Percentiles rank a stretch among this genome's conserved stretches.
Evolutionary conservation across 2,329 filamentous ascomycete species (phyloP).

Genomic region (Diaporthe amygdali): DNA sequence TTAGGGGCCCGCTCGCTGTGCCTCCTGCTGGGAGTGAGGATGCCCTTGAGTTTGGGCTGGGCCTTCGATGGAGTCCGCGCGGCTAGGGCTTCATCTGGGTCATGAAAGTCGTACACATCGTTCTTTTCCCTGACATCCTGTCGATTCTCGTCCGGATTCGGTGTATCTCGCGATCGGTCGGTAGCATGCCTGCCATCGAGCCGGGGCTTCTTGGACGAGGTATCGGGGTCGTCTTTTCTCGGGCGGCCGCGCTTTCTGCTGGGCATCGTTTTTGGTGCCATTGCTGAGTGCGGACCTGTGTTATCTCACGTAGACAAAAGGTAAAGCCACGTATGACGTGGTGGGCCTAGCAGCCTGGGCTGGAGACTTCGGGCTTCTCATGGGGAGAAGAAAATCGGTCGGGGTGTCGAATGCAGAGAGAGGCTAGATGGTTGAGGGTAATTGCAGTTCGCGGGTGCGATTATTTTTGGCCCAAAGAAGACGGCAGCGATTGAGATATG

Average conservation of each 20-base stretch:
- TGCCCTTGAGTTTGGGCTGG: conserved; percentile 52
- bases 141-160: conserved; percentile 31
- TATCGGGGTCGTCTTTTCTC: conserved; percentile 18
- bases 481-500: neutral
- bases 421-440: neutral
- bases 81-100: conserved; percentile 24
- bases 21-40: conserved; percentile 60
- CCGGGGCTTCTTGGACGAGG: conserved; percentile 27
- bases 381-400: neutral
- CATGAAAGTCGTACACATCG: conserved; percentile 28
- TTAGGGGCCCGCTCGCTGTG: conserved; percentile 48
- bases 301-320: neutral
- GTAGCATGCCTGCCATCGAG: conserved; percentile 4
- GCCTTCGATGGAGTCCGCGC: conserved; percentile 10
- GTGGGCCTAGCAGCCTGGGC: neutral
- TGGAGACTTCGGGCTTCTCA: neutral
- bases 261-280: conserved; percentile 9
- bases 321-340: neutral
- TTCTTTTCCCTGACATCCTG: neutral
- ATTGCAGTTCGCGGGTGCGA: neutral
- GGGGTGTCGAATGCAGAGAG: neutral
- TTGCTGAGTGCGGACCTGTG: neutral
- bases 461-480: neutral
- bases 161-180: conserved; percentile 28
- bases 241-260: conserved; percentile 24